These are phyloP conservation scores for Neonectria punicea DNA, from an alignment of 2,329 filamentous ascomycete genomes.

Conservation along the genomic window DNA sequence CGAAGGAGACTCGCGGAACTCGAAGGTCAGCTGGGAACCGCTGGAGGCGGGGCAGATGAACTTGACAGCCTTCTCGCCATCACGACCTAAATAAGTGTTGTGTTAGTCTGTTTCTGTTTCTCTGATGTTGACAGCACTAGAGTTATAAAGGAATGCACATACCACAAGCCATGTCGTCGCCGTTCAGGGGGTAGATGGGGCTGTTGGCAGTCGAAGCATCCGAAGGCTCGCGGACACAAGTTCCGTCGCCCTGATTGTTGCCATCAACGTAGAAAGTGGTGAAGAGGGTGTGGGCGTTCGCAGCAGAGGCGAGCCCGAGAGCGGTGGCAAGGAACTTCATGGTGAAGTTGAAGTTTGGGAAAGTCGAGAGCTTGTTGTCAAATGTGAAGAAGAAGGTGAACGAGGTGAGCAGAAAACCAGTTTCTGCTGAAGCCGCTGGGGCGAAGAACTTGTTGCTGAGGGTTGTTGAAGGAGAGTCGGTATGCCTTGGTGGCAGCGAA, in stretches of 20 bases:
- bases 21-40: slow-evolving; percentile 70
- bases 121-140: accelerated
- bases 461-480: slow-evolving; percentile 15
- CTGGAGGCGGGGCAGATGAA: slow-evolving; percentile 61
- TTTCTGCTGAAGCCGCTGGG: slow-evolving; percentile 38
- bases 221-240: slow-evolving; percentile 75
- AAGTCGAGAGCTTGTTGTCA: background rate
- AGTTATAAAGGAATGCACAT: slow-evolving; percentile 42
- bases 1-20: slow-evolving; percentile 72
- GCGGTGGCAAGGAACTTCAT: slow-evolving; percentile 50
- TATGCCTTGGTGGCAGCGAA: slow-evolving; percentile 22
- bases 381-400: background rate
- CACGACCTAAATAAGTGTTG: slow-evolving; percentile 49
- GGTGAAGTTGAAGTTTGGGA: slow-evolving; percentile 37
- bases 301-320: slow-evolving; percentile 51
- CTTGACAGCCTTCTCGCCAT: slow-evolving; percentile 56
- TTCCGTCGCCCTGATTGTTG: slow-evolving; percentile 74
- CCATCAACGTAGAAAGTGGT: slow-evolving; percentile 72
- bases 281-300: slow-evolving; percentile 69
- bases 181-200: slow-evolving; percentile 67
- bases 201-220: slow-evolving; percentile 61
- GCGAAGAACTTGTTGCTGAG: slow-evolving; percentile 24
- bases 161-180: slow-evolving; percentile 78
- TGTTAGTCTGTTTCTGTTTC: background rate
- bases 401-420: slow-evolving; percentile 37